These are phyloP conservation scores for Tylopilus intermedius DNA, from an alignment of 768 basidiomycete species.

Conservation along the genomic window DNA sequence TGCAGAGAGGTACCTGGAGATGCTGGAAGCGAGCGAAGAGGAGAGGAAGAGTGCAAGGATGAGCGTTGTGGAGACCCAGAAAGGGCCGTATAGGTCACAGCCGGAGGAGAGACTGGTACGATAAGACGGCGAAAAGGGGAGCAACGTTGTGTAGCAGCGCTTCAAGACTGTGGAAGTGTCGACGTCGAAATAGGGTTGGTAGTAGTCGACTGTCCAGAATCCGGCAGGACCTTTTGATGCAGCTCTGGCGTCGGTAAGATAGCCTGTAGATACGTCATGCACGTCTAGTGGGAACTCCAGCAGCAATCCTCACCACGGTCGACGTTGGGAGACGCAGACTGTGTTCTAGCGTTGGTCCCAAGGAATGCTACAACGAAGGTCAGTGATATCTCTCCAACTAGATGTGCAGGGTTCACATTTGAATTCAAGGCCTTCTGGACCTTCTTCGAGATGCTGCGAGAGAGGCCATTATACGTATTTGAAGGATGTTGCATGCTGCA, in stretches of 20 bases:
- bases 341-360: constrained; percentile 31
- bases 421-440: constrained; percentile 65
- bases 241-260: constrained; percentile 50
- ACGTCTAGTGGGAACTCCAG: not conserved
- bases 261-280: constrained; percentile 41
- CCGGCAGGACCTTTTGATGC: constrained; percentile 44
- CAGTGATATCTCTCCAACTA: not conserved
- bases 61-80: constrained; percentile 96
- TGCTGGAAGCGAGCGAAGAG: constrained; percentile 85
- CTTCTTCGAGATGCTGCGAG: constrained; percentile 55
- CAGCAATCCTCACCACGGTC: constrained; percentile 42
- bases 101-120: constrained; percentile 53
- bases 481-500: not conserved
- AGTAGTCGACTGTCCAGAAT: constrained; percentile 83
- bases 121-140: constrained; percentile 66
- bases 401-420: constrained; percentile 45
- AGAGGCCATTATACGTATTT: constrained; percentile 1
- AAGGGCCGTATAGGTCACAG: constrained; percentile 79
- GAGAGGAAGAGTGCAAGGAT: constrained; percentile 91
- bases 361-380: constrained; percentile 47
- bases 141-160: constrained; percentile 72
- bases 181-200: constrained; percentile 84
- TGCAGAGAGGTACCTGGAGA: constrained; percentile 78
- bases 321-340: constrained; percentile 33
- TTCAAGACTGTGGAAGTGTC: constrained; percentile 74